Evolutionary conservation across 345 rosid genomes (phyloP), one percentile per base, ranked within the genome.

Genomic region (Eucalyptus sp.): DNA sequence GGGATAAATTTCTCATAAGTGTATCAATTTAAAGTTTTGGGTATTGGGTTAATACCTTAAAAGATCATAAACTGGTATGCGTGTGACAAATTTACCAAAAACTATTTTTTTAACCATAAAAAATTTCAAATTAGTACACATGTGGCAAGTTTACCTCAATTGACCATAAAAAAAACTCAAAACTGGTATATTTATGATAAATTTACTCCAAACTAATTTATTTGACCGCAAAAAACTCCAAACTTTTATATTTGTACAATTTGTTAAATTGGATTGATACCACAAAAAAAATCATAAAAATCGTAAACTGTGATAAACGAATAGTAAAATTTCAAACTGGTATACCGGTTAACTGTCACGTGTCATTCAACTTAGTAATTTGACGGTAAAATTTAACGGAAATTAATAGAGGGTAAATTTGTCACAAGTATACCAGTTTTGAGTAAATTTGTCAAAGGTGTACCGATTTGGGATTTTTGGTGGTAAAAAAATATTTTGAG

Each of bases 401-500:
- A 52, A 52, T 0, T 52, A 52, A 7, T 7, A 52, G 0, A 52
- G 0, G 0, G 0, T 17, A 51, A 51, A 51, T 3, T 51, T 51
- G 0, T 16, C 0, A 6, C 16, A 51, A 50, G 0, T 50, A 16
- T 16, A 51, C 0, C 2, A 0, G 9, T 17, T 51, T 51, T 2
- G 0, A 2, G 0, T 51, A 52, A 18, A 18, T 18, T 52, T 7
- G 0, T 52, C 0, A 7, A 52, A 52, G 0, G 0, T 52, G 8
- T 52, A 17, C 0, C 0, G 1, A 18, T 18, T 18, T 52, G 0
- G 1, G 1, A 0, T 3, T 52, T 52, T 52, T 18, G 9, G 2
- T 52, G 1, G 56, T 17, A 51, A 52, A 51, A 17, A 7, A 52
- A 51, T 1, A 1, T 1, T 52, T 52, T 52, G 0, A 0, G 0